phyloP scores from a whole-genome alignment of 2,329 filamentous ascomycete genomes.

The Pseudogymnoascus sp. region DNA sequence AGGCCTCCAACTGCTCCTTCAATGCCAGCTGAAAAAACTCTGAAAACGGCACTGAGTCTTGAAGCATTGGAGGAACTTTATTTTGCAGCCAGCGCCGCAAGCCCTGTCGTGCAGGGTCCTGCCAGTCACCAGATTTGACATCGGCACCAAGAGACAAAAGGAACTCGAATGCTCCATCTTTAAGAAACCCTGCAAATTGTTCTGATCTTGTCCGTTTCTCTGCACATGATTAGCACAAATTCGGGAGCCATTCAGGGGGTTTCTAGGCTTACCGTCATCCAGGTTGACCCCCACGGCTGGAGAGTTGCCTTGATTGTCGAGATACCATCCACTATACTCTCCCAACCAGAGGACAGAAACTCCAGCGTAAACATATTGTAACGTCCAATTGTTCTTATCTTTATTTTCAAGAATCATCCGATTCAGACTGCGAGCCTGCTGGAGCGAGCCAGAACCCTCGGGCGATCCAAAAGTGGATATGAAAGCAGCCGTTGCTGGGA shows the following conservation, averaged over 20 bases:
- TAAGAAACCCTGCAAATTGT: slow-evolving; percentile 68
- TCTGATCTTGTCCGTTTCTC: slow-evolving; percentile 67
- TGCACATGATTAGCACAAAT: slow-evolving; percentile 21
- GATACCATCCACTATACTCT: slow-evolving; percentile 86
- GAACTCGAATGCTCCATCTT: slow-evolving; percentile 89
- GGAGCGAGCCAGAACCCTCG: slow-evolving; percentile 61
- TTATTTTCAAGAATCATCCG: slow-evolving; percentile 57
- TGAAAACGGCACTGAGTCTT: slow-evolving; percentile 64
- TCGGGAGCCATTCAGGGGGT: neutral
- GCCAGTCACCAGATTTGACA: slow-evolving; percentile 74
- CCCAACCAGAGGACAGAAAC: slow-evolving; percentile 81
- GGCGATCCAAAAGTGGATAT: slow-evolving; percentile 73
- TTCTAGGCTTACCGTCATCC: slow-evolving; percentile 41
- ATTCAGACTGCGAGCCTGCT: slow-evolving; percentile 66
- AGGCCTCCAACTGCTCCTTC: slow-evolving; percentile 76
- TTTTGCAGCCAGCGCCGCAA: slow-evolving; percentile 77
- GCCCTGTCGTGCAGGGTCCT: slow-evolving; percentile 76
- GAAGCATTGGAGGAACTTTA: slow-evolving; percentile 63
- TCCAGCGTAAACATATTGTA: slow-evolving; percentile 72
- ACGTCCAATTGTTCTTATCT: slow-evolving; percentile 63
- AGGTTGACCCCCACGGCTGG: slow-evolving; percentile 57
- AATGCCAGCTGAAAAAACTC: slow-evolving; percentile 65
- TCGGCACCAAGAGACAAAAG: slow-evolving; percentile 79
- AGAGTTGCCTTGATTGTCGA: slow-evolving; percentile 59
- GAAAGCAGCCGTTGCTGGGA: slow-evolving; percentile 71